Conservation (phyloP, 169 alveolate species). For the Plasmodium gallinaceum region DNA sequence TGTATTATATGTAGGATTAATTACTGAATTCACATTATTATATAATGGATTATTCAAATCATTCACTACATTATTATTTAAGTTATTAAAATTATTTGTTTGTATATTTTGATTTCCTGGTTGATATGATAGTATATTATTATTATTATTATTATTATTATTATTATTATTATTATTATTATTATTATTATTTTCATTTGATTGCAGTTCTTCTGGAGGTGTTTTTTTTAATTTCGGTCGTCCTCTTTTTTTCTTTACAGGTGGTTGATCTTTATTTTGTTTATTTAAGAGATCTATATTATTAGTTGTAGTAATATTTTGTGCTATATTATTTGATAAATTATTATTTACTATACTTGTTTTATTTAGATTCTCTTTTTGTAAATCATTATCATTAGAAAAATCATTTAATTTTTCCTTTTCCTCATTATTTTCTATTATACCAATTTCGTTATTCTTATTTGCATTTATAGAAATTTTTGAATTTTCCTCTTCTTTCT, state of each 20-base stretch:
- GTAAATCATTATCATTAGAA: neutral
- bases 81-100: slow-evolving; percentile 10
- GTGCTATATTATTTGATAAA: neutral
- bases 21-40: slow-evolving; percentile 23
- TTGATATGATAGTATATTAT: neutral
- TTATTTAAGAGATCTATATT: neutral
- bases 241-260: slow-evolving; percentile 58
- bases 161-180: neutral
- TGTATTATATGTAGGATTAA: slow-evolving; percentile 19
- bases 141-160: neutral
- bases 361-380: neutral
- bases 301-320: neutral
- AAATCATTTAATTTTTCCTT: neutral
- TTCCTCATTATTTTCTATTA: neutral
- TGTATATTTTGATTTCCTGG: neutral
- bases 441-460: neutral
- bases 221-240: slow-evolving; percentile 60
- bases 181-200: slow-evolving; percentile 12
- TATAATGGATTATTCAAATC: neutral
- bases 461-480: neutral
- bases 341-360: neutral
- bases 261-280: slow-evolving; percentile 1
- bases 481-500: neutral
- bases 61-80: neutral
- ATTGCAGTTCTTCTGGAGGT: slow-evolving; percentile 37